These are phyloP conservation scores for Conringia planisiliqua DNA, from an alignment of 345 rosid genomes.

Conservation along the genomic window DNA sequence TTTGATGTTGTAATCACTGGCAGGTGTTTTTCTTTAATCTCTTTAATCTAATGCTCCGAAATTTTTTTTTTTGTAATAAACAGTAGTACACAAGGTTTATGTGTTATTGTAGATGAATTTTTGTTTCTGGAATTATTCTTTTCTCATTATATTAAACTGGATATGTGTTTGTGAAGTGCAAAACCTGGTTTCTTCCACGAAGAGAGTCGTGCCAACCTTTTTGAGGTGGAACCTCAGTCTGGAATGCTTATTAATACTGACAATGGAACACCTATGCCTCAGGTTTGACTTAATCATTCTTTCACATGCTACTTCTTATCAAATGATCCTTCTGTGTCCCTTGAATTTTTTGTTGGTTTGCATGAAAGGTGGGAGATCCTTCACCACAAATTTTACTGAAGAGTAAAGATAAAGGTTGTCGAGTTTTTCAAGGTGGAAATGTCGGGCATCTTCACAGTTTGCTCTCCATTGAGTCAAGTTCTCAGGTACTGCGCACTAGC, in stretches of 20 bases:
- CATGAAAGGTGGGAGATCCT: constrained; percentile 58
- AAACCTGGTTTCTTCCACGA: constrained; percentile 98
- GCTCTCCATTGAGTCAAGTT: constrained; percentile 90
- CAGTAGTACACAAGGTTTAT: neutral
- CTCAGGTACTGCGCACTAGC: constrained; percentile 58
- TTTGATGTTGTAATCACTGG: constrained; percentile 95
- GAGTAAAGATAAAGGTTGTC: constrained; percentile 44
- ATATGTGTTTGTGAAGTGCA: constrained; percentile 48
- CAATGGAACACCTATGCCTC: constrained; percentile 92
- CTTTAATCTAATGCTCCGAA: constrained; percentile 3
- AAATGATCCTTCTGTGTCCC: neutral
- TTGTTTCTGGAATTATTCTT: neutral
- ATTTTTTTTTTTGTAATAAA: no score
- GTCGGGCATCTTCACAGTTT: constrained; percentile 94
- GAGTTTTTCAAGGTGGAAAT: constrained; percentile 91
- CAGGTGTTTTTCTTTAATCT: constrained; percentile 48
- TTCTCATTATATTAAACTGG: constrained; percentile 13
- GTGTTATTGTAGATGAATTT: neutral
- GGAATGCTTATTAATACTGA: constrained; percentile 94
- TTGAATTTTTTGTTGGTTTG: neutral
- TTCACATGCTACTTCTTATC: neutral
- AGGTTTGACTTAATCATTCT: constrained; percentile 44
- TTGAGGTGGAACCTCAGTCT: constrained; percentile 80
- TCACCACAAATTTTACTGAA: constrained; percentile 42
- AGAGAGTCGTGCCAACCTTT: constrained; percentile 74